A percentile compares a stretch with the other conserved stretches of the same genome.
phyloP scores from a whole-genome alignment of 2,329 filamentous ascomycete genomes.

The Polychaeton citri region DNA sequence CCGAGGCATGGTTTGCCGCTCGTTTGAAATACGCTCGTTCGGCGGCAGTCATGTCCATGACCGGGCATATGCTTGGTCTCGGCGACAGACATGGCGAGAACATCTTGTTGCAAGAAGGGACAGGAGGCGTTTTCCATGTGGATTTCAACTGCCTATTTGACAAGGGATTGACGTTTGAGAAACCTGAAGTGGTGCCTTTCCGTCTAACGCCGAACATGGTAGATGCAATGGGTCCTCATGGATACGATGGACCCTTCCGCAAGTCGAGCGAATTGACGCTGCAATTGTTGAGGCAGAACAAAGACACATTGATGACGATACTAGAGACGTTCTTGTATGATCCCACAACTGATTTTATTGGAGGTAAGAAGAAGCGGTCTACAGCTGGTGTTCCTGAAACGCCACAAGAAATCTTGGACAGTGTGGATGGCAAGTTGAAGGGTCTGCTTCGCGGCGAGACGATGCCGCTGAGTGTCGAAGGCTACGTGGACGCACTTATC shows the following conservation, averaged over 20 bases:
- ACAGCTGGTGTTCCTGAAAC: slow-evolving; percentile 48
- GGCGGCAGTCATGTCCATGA: slow-evolving; percentile 98
- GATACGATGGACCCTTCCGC: slow-evolving; percentile 82
- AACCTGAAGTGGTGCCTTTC: slow-evolving; percentile 90
- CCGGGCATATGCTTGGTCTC: slow-evolving; percentile 82
- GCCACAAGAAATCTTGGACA: slow-evolving; percentile 72
- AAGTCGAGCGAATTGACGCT: slow-evolving; percentile 84
- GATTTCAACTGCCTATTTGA: slow-evolving; percentile 99
- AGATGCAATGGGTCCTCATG: slow-evolving; percentile 89
- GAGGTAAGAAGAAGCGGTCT: slow-evolving; percentile 49
- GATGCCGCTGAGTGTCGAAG: slow-evolving; percentile 86
- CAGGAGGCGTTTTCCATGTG: slow-evolving; percentile 89
- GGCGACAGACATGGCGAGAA: slow-evolving; percentile 97
- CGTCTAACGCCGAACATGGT: slow-evolving; percentile 97
- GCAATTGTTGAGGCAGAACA: slow-evolving; percentile 70
- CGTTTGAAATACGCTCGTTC: slow-evolving; percentile 83
- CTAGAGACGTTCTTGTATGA: slow-evolving; percentile 96
- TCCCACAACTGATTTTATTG: slow-evolving; percentile 84
- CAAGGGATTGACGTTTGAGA: slow-evolving; percentile 89
- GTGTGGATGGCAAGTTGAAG: slow-evolving; percentile 72
- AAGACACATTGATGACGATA: slow-evolving; percentile 95
- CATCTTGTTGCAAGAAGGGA: slow-evolving; percentile 84
- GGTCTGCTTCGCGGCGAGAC: slow-evolving; percentile 76
- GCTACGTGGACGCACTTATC: slow-evolving; percentile 93
- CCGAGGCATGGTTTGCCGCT: slow-evolving; percentile 81